These are phyloP conservation scores for Serpula lacrymans DNA, from an alignment of 768 basidiomycete genomes.

Conservation along the genomic window DNA sequence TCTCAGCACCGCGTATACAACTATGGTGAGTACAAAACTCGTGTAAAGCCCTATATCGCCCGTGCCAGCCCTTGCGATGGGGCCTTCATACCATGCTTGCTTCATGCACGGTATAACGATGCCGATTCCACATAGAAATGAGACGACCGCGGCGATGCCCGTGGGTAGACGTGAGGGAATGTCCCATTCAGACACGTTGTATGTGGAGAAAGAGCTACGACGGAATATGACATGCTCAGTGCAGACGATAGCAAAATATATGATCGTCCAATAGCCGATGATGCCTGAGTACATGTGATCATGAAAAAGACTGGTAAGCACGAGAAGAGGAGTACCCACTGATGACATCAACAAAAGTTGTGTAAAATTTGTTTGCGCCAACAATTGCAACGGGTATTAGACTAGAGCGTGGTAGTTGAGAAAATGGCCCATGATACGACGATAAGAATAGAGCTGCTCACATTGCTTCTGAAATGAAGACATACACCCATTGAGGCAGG, in stretches of 20 bases:
- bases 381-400: conserved; percentile 46
- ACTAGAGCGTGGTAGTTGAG: conserved; percentile 16
- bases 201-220: conserved; percentile 27
- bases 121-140: conserved; percentile 37
- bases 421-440: not conserved
- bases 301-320: not conserved
- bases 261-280: conserved; percentile 43
- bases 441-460: conserved; percentile 18
- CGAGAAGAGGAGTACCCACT: conserved; percentile 25
- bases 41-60: conserved; percentile 49
- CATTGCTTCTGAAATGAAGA: conserved; percentile 44
- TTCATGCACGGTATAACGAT: conserved; percentile 47
- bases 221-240: conserved; percentile 46
- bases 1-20: conserved; percentile 29
- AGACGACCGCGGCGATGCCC: conserved; percentile 37
- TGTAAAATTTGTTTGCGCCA: conserved; percentile 43
- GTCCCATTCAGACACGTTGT: conserved; percentile 38
- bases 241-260: conserved; percentile 36
- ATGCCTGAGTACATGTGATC: conserved; percentile 26
- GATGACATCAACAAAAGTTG: conserved; percentile 40
- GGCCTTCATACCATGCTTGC: conserved; percentile 50
- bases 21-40: conserved; percentile 30
- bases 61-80: conserved; percentile 39
- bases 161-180: conserved; percentile 33
- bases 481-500: conserved; percentile 45